Evolutionary conservation across 75 land plant species (phyloP).

Genomic region (Chamaecyparis obtusa): DNA sequence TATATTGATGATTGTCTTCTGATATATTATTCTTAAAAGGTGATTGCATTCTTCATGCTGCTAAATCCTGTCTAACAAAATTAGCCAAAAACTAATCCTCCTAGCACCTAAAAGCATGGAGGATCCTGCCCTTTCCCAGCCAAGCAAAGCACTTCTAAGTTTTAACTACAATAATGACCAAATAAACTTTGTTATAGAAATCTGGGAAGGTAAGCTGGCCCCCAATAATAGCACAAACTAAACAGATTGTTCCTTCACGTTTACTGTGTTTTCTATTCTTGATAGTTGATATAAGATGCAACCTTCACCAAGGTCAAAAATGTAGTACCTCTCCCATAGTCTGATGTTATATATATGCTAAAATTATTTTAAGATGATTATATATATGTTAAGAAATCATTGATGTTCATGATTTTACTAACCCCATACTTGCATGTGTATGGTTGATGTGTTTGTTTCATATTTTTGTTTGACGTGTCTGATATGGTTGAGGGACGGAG

Average conservation of each 20-base stretch:
- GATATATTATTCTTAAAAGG: not conserved
- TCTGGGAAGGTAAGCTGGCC: not conserved
- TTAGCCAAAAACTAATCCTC: not conserved
- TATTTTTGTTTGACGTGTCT: no score
- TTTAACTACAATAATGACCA: not conserved
- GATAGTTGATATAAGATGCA: not conserved
- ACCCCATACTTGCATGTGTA: no score
- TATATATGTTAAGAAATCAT: no score
- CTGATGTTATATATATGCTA: no score
- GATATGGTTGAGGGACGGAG: no score
- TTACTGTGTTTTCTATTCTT: not conserved
- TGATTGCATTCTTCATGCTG: not conserved
- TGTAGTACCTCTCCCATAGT: no score
- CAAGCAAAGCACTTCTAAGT: not conserved
- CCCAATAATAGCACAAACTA: not conserved
- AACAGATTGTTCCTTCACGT: not conserved
- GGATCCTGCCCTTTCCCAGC: not conserved
- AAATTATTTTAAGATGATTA: no score
- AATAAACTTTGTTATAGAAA: not conserved
- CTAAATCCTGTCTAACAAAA: not conserved
- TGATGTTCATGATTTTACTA: no score
- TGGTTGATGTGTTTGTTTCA: no score
- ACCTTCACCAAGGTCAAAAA: not conserved
- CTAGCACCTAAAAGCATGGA: not conserved
- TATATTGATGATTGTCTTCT: no score